phyloP scores from a whole-genome alignment of 2,329 filamentous ascomycete species.

The Didymella pomorum region DNA sequence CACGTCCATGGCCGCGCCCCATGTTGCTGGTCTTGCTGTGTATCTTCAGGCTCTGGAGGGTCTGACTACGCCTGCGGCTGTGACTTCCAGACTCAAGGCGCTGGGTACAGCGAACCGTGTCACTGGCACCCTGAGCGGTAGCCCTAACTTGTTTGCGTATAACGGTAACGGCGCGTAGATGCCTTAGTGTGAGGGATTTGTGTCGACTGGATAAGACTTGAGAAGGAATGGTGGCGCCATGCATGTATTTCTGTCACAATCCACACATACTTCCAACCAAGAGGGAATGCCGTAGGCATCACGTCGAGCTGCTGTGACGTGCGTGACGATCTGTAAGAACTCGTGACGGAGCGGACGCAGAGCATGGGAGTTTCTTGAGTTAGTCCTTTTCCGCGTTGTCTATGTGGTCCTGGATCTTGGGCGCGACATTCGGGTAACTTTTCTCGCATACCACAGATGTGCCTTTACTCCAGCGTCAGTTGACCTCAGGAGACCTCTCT shows the following conservation, averaged over 20 bases:
- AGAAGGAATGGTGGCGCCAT: no score
- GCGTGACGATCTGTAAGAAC: no score
- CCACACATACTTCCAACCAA: no score
- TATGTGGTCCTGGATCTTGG: no score
- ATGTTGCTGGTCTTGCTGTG: slow-evolving; percentile 70
- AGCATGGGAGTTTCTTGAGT: no score
- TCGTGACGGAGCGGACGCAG: no score
- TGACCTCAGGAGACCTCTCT: not conserved
- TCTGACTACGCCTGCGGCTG: slow-evolving; percentile 21
- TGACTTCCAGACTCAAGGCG: slow-evolving; percentile 27
- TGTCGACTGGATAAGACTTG: no score
- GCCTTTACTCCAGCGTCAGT: not conserved
- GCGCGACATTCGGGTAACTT: not conserved
- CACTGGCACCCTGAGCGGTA: slow-evolving; percentile 23
- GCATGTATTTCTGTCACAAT: no score
- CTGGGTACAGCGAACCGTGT: slow-evolving; percentile 18
- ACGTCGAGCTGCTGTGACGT: no score
- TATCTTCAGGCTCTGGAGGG: slow-evolving; percentile 66
- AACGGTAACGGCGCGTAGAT: slow-evolving; percentile 33
- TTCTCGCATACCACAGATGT: not conserved
- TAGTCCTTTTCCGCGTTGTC: no score
- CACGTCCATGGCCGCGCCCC: slow-evolving; percentile 71
- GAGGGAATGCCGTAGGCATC: no score
- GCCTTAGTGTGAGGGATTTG: not conserved
- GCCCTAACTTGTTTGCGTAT: slow-evolving; percentile 28